phyloP scores from a whole-genome alignment of 352 stramenopile species.

The Phytophthora tubulina region DNA sequence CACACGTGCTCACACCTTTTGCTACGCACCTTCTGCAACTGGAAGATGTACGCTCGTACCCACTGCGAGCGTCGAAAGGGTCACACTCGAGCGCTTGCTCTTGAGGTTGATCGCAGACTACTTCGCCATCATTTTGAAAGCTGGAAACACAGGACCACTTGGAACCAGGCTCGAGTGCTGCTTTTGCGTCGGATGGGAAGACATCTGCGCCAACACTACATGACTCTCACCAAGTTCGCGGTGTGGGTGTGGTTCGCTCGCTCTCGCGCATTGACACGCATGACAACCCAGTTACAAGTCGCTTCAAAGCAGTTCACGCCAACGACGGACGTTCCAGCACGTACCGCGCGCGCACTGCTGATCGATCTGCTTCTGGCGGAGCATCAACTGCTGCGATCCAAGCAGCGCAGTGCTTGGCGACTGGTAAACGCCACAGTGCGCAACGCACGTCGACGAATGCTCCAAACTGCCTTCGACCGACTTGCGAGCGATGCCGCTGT shows the following conservation, averaged over 20 bases:
- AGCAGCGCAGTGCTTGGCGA: constrained; percentile 33
- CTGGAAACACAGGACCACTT: constrained; percentile 20
- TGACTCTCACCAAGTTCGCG: constrained; percentile 34
- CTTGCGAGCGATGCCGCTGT: constrained; percentile 4
- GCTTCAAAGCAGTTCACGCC: constrained; percentile 23
- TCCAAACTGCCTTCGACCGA: constrained; percentile 28
- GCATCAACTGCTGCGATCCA: constrained; percentile 16
- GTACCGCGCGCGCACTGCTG: constrained; percentile 24
- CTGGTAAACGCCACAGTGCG: constrained; percentile 21
- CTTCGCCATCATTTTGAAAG: constrained; percentile 17
- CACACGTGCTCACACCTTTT: constrained; percentile 7
- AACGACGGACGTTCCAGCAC: constrained; percentile 14
- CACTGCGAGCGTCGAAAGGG: constrained; percentile 7
- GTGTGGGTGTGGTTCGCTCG: constrained; percentile 62
- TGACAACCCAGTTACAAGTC: constrained; percentile 26
- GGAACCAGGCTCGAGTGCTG: constrained; percentile 13
- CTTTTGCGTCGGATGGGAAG: constrained; percentile 26
- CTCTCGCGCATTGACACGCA: constrained; percentile 27
- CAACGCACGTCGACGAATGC: constrained; percentile 13
- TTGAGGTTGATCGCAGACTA: background rate
- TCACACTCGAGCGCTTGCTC: background rate
- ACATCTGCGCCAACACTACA: constrained; percentile 39
- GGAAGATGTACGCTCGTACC: constrained; percentile 23
- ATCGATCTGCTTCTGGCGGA: constrained; percentile 25
- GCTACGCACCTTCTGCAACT: constrained; percentile 29